Evolutionary conservation across 768 basidiomycete genomes (phyloP).

Genomic region (Lactarius quietus): DNA sequence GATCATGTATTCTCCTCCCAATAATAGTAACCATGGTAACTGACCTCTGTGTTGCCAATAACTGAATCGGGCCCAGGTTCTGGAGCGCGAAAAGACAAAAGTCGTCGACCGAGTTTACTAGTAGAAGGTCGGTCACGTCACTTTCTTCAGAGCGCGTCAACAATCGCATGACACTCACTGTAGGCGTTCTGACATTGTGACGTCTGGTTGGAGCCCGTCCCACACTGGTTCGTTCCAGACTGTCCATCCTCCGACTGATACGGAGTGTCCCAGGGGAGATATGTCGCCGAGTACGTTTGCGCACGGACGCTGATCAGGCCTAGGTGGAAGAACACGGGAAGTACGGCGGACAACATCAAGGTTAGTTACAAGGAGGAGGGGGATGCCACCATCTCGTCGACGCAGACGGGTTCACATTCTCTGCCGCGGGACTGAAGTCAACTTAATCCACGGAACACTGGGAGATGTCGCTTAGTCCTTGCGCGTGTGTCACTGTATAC

Average conservation of each 20-base stretch:
- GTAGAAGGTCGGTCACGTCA: not conserved
- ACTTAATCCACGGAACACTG: constrained; percentile 85
- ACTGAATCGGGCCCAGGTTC: constrained; percentile 46
- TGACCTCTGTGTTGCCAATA: constrained; percentile 62
- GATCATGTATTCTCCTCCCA: constrained; percentile 29
- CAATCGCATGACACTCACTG: constrained; percentile 36
- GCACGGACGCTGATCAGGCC: constrained; percentile 27
- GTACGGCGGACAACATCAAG: constrained; percentile 14
- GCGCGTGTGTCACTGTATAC: not conserved
- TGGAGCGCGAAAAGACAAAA: constrained; percentile 53
- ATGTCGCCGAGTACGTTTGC: constrained; percentile 44
- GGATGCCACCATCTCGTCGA: constrained; percentile 60
- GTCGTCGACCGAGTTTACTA: constrained; percentile 61
- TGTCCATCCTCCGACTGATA: constrained; percentile 54
- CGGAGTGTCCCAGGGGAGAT: constrained; percentile 47
- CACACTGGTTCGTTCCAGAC: constrained; percentile 63
- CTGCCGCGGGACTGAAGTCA: constrained; percentile 35
- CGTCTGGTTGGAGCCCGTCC: constrained; percentile 48
- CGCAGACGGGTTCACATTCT: constrained; percentile 51
- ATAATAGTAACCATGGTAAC: constrained; percentile 17
- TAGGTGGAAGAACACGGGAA: constrained; percentile 19
- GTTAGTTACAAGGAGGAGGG: not conserved
- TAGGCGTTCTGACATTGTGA: constrained; percentile 67
- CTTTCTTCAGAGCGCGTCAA: not conserved
- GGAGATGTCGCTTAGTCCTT: constrained; percentile 50